Percentiles rank a stretch among this genome's conserved stretches.
Conservation (phyloP, 306 rosid genomes). For the Canavalia gladiata region DNA sequence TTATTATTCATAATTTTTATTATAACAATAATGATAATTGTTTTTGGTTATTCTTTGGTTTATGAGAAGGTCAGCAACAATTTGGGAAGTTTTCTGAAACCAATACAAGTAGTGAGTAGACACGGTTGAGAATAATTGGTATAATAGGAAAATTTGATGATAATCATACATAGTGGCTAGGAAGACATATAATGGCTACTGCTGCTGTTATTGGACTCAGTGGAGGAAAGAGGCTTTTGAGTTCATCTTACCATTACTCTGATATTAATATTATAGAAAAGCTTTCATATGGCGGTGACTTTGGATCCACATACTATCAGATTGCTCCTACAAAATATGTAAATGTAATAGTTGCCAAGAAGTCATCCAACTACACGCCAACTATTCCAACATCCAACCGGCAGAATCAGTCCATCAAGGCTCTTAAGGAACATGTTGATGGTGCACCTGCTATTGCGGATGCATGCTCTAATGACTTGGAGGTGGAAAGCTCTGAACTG, state of each 20-base stretch:
- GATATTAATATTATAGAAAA: constrained; percentile 76
- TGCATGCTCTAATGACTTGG: constrained; percentile 60
- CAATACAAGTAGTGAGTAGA: constrained; percentile 24
- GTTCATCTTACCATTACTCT: constrained; percentile 78
- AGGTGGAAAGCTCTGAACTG: constrained; percentile 65
- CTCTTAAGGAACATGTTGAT: constrained; percentile 73
- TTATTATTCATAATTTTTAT: constrained; percentile 13
- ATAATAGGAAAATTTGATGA: constrained; percentile 55
- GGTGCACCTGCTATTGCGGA: constrained; percentile 57
- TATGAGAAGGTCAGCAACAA: constrained; percentile 40
- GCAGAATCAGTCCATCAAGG: constrained; percentile 67
- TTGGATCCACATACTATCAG: constrained; percentile 65
- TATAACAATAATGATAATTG: not conserved
- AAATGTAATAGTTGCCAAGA: constrained; percentile 61
- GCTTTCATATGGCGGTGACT: constrained; percentile 60
- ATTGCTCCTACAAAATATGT: constrained; percentile 61
- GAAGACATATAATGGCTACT: constrained; percentile 81
- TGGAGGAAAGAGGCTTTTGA: constrained; percentile 85
- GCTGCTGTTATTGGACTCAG: constrained; percentile 91
- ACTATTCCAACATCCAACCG: constrained; percentile 58
- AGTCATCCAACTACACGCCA: constrained; percentile 61
- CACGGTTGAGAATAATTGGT: constrained; percentile 39
- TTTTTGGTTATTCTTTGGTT: constrained; percentile 34
- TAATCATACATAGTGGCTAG: constrained; percentile 51
- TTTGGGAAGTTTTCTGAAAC: constrained; percentile 51